phyloP scores from a whole-genome alignment of 2,329 filamentous ascomycete genomes.

The Neoarthrinium moseri region DNA sequence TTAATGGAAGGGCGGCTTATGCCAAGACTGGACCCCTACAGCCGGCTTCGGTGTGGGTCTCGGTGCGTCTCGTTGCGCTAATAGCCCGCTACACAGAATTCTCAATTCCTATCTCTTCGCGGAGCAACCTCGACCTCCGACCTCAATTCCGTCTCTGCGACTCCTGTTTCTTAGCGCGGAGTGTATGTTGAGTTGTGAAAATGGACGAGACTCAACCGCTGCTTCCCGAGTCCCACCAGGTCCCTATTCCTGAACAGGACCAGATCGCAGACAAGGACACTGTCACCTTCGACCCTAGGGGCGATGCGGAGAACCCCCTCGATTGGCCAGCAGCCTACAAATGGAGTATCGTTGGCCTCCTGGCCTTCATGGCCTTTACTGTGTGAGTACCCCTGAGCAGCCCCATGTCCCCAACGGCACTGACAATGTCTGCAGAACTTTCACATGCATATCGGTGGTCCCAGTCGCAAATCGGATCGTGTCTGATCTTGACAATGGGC shows the following conservation, averaged over 20 bases:
- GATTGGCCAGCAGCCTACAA: constrained; percentile 53
- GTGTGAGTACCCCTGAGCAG: constrained; percentile 38
- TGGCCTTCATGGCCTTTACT: constrained; percentile 55
- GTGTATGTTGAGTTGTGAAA: too few species aligned
- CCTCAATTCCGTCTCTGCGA: too few species aligned
- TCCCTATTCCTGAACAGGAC: constrained; percentile 18
- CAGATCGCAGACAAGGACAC: constrained; percentile 24
- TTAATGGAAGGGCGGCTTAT: too few species aligned
- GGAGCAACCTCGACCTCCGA: too few species aligned
- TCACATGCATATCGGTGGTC: constrained; percentile 56
- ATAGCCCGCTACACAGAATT: too few species aligned
- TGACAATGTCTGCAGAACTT: constrained; percentile 39
- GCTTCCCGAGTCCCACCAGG: constrained; percentile 22
- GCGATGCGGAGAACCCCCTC: constrained; percentile 50
- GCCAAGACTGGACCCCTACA: too few species aligned
- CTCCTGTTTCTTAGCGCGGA: too few species aligned
- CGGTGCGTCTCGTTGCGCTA: too few species aligned
- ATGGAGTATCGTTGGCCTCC: constrained; percentile 50
- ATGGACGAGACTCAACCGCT: constrained; percentile 35
- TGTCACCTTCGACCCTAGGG: constrained; percentile 43
- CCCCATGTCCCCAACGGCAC: neutral
- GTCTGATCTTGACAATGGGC: constrained; percentile 39
- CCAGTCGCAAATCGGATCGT: constrained; percentile 53
- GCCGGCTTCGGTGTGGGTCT: too few species aligned
- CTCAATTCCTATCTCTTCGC: too few species aligned